A percentile compares a stretch with the other conserved stretches of the same genome.
phyloP scores from a whole-genome alignment of 495 filamentous ascomycete species.

The Hyaloscypha variabilis region DNA sequence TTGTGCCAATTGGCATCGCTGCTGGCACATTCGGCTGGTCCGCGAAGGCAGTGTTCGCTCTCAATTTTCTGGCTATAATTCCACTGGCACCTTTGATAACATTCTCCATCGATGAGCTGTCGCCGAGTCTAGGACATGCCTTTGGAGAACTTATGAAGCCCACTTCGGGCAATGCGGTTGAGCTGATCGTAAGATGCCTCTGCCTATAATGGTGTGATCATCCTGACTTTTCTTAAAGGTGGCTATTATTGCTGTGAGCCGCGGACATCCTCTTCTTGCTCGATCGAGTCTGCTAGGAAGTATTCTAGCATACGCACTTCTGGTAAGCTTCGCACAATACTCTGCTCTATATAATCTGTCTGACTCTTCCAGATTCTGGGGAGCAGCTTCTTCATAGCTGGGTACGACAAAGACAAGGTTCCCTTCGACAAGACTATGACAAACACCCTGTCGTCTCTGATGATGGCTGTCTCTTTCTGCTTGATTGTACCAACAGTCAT shows the following conservation, averaged over 20 bases:
- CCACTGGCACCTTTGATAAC: slow-evolving; percentile 14
- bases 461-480: slow-evolving; percentile 34
- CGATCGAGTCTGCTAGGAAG: slow-evolving; percentile 10
- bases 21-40: slow-evolving; percentile 69
- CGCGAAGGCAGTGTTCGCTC: slow-evolving; percentile 51
- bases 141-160: slow-evolving; percentile 9
- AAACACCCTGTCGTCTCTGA: slow-evolving; percentile 31
- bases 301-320: slow-evolving; percentile 10
- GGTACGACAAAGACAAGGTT: neutral
- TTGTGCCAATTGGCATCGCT: slow-evolving; percentile 84
- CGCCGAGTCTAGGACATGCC: neutral
- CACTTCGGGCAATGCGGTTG: slow-evolving; percentile 10
- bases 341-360: neutral
- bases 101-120: neutral
- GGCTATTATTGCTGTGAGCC: slow-evolving; percentile 7
- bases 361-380: slow-evolving; percentile 4
- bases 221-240: slow-evolving; percentile 16
- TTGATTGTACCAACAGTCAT: slow-evolving; percentile 38
- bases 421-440: slow-evolving; percentile 4
- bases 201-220: neutral
- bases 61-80: slow-evolving; percentile 15
- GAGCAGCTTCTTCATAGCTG: slow-evolving; percentile 9
- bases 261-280: slow-evolving; percentile 2
- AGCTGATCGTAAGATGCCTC: slow-evolving; percentile 36
- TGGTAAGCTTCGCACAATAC: neutral